Conservation (phyloP, 2,329 filamentous ascomycete genomes). For the Diaporthe citri region DNA sequence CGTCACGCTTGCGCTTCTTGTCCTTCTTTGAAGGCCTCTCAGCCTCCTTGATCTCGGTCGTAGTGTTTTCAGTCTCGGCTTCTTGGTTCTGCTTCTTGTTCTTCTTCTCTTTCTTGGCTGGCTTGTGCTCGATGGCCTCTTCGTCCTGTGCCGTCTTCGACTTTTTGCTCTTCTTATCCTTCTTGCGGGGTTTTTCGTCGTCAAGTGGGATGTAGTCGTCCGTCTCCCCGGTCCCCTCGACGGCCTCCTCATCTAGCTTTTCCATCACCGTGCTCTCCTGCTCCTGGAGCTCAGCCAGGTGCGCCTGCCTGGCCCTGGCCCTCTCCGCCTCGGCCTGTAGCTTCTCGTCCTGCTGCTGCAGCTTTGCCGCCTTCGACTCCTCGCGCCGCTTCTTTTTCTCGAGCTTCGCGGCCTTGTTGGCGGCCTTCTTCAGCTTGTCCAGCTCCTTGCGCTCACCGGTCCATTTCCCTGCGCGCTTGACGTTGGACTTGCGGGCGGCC, state of each 20-base stretch:
- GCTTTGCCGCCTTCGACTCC: constrained; percentile 33
- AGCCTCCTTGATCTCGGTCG: constrained; percentile 43
- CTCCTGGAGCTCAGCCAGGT: constrained; percentile 12
- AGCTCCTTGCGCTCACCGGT: constrained; percentile 32
- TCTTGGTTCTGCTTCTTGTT: constrained; percentile 46
- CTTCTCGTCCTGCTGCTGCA: neutral
- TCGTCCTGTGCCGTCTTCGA: constrained; percentile 45
- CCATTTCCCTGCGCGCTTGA: constrained; percentile 39
- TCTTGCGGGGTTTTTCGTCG: constrained; percentile 41
- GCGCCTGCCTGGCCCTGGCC: constrained; percentile 9
- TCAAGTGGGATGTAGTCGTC: neutral
- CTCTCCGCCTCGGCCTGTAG: constrained; percentile 20
- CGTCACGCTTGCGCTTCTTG: constrained; percentile 42
- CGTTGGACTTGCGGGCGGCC: constrained; percentile 45
- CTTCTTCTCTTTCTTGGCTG: constrained; percentile 42
- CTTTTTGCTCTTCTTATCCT: constrained; percentile 44
- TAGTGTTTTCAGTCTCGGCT: constrained; percentile 41
- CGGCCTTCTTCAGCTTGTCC: constrained; percentile 37
- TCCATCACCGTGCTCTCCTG: neutral
- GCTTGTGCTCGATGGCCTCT: constrained; percentile 36
- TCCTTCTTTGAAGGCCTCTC: constrained; percentile 39
- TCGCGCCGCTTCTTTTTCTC: constrained; percentile 34
- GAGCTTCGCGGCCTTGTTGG: constrained; percentile 33
- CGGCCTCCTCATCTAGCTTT: neutral
- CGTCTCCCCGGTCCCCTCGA: neutral